Evolutionary conservation across 2,329 filamentous ascomycete species (phyloP), one percentile per base, ranked within the genome.

Genomic region (Cryphonectria carpinicola): DNA sequence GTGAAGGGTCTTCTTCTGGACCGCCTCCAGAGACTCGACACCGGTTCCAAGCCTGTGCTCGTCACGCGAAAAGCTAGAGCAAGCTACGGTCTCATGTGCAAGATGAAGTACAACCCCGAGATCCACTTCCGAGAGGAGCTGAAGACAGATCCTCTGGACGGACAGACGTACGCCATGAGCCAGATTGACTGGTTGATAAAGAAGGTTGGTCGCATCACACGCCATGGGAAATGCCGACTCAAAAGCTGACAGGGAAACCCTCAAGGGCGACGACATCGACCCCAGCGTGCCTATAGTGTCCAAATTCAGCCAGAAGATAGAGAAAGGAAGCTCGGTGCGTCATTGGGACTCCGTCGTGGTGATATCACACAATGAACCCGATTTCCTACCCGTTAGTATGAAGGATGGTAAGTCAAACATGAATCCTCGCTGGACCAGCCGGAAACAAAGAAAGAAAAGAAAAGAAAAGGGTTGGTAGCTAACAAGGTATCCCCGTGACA

Each of bases 1-100:
- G 85, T 86, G 58, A 85, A 86, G 71, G 86, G 86, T 0, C 77
- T 88, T 2, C 82, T 88, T 1, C 78, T 83, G 3, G 85, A 88
- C 65, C 81, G 85, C 14, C 78, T 87, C n/a, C 83, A 86, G 58
- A 84, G 81, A 64, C 78, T 85, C 52, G 78, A 82, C 5, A 79
- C 81, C 0, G 80, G 80, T 19, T 77, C 78, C 2, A 77, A 76
- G 7, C 77, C 84, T 0, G 83, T 87, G 0, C 78, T 88, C 11
- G 78, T 81, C 11, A 80, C 77, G 41, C 77, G 83, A 4, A 77
- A 83, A 11, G 82, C 82, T 14, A 78, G 82, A 28, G 79, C 82
- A 5, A 84, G 81, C 73, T 85, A 84, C 69, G 83, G 82, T 8
- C 76, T 84, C 19, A 68, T 83, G 0, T 80, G 81, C 66, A 78